These are phyloP conservation scores for Spinellus fusiger DNA, from an alignment of 192 early-diverging fungal species.

Conservation along the genomic window DNA sequence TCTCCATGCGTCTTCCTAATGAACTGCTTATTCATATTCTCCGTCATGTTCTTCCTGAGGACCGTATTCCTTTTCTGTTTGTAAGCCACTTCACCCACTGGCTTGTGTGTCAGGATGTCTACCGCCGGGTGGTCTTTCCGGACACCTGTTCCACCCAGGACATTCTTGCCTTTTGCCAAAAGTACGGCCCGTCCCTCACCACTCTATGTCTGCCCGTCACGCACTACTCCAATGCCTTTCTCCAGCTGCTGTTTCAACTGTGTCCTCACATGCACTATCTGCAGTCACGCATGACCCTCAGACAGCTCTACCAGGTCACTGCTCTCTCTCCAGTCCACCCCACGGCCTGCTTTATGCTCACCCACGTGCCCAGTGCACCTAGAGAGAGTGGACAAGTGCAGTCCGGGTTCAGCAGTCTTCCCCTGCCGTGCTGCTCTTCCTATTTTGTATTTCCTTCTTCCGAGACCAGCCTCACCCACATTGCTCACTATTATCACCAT, in stretches of 20 bases:
- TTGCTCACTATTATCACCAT: constrained; percentile 22
- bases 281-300: constrained; percentile 8
- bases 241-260: too few species aligned
- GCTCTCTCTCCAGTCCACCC: not conserved
- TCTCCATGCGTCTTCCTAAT: constrained; percentile 13
- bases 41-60: not conserved
- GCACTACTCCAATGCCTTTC: not conserved
- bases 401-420: not conserved
- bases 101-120: constrained; percentile 8
- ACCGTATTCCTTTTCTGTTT: constrained; percentile 7
- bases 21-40: constrained; percentile 24
- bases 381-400: not conserved
- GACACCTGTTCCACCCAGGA: constrained; percentile 10
- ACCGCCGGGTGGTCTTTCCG: constrained; percentile 17
- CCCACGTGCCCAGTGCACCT: constrained; percentile 5
- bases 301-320: constrained; percentile 20
- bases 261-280: too few species aligned
- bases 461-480: constrained; percentile 12
- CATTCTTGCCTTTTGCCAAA: constrained; percentile 17
- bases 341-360: constrained; percentile 14
- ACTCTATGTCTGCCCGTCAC: constrained; percentile 16
- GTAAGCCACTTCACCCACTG: constrained; percentile 16
- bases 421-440: constrained; percentile 15
- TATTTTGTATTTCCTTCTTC: constrained; percentile 14
- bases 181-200: constrained; percentile 13